Conservation (phyloP, 78 protist species). For the Isochrysis galbana region DNA sequence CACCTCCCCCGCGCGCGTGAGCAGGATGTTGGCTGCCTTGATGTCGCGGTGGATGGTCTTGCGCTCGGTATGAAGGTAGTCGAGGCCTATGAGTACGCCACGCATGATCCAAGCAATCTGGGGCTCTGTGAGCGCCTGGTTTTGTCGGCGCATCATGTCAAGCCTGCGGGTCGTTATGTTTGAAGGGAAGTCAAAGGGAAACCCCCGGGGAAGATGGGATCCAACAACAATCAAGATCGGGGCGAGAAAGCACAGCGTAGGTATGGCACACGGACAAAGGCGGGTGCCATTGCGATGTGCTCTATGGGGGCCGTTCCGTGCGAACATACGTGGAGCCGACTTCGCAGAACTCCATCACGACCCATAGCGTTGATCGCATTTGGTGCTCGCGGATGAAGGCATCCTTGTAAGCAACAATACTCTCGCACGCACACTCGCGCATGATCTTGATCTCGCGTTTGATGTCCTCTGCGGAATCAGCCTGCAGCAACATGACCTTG, state of each 20-base stretch:
- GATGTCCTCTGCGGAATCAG: not conserved
- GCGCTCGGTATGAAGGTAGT: not conserved
- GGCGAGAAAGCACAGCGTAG: no score
- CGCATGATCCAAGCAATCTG: not conserved
- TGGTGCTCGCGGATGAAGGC: not conserved
- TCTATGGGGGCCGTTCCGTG: no score
- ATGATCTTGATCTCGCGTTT: conserved; percentile 15
- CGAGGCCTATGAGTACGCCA: not conserved
- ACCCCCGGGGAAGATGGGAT: no score
- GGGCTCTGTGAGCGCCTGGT: not conserved
- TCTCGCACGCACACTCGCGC: not conserved
- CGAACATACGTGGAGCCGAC: not conserved
- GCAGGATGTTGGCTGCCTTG: conserved; percentile 35
- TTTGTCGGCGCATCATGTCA: not conserved
- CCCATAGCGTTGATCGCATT: not conserved
- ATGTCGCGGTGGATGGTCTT: not conserved
- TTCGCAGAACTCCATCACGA: not conserved
- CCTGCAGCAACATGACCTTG: conserved; percentile 7
- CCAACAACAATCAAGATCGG: no score
- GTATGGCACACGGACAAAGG: no score
- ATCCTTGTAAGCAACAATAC: not conserved
- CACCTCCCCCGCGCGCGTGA: not conserved
- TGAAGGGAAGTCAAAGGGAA: no score
- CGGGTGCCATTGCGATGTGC: no score
- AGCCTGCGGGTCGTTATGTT: no score